A percentile compares a stretch with the other conserved stretches of the same genome.
Evolutionary conservation across 2,329 filamentous ascomycete genomes (phyloP).

Genomic region (Fusarium fujikuroi): DNA sequence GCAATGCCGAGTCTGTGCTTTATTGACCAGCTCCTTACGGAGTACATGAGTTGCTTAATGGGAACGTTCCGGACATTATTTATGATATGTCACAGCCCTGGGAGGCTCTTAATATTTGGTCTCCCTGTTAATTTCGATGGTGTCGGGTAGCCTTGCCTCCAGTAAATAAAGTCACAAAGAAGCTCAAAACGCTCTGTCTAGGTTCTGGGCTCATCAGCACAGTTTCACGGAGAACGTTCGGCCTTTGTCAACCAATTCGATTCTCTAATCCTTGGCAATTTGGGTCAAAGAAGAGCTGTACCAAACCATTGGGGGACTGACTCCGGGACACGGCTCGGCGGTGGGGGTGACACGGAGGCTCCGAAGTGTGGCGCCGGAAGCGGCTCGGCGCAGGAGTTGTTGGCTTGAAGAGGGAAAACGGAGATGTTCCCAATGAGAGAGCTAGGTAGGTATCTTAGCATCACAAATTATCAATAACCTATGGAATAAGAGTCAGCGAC

Average conservation of each 20-base stretch:
- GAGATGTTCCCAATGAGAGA: not conserved
- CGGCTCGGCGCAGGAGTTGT: slow-evolving; percentile 21
- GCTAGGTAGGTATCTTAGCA: not conserved
- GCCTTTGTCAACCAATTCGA: slow-evolving; percentile 1
- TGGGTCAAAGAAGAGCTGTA: slow-evolving; percentile 1
- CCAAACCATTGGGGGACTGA: not conserved
- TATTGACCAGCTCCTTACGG: not conserved
- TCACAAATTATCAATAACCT: not conserved
- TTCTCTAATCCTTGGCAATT: slow-evolving; percentile 18
- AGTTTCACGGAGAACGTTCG: slow-evolving; percentile 8
- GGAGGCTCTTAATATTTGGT: not conserved
- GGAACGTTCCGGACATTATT: not conserved
- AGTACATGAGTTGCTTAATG: not conserved
- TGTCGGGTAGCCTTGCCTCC: not conserved
- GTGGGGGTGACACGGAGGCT: slow-evolving; percentile 19
- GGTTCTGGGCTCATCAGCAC: not conserved
- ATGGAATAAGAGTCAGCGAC: not conserved
- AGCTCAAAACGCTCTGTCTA: not conserved
- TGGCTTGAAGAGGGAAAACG: not conserved
- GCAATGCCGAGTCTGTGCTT: slow-evolving; percentile 21
- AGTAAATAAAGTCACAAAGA: not conserved
- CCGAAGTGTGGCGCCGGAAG: slow-evolving; percentile 26
- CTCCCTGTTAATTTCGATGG: not conserved
- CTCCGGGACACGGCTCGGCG: slow-evolving; percentile 27
- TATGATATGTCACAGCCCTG: not conserved